Conservation (phyloP, 345 rosid species). For the Arabidopsis arenosa region DNA sequence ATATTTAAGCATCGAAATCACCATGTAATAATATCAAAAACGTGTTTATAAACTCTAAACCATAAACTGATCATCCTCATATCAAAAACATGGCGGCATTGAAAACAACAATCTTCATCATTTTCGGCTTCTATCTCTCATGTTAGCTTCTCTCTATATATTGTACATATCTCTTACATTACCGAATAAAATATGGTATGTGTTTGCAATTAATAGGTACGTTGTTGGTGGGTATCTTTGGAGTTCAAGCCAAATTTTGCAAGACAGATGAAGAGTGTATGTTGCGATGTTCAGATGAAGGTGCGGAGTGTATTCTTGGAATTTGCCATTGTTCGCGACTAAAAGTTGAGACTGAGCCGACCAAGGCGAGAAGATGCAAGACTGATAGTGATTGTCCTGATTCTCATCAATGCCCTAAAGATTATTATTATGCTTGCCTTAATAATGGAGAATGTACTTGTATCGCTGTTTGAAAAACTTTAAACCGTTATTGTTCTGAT, state of each 20-base stretch:
- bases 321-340: not conserved
- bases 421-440: constrained; percentile 26
- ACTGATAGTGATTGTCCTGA: constrained; percentile 23
- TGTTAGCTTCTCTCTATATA: not conserved
- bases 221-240: not conserved
- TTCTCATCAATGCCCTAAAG: constrained; percentile 23
- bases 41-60: constrained; percentile 1
- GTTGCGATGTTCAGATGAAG: not conserved
- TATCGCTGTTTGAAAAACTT: not conserved
- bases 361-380: not conserved
- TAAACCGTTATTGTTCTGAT: no score
- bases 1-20: constrained; percentile 3
- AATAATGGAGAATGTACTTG: constrained; percentile 32
- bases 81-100: constrained; percentile 13
- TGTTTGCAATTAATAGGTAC: constrained; percentile 10
- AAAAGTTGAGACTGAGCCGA: not conserved
- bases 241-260: not conserved
- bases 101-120: not conserved
- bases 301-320: not conserved
- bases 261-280: not conserved
- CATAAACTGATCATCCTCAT: constrained; percentile 12
- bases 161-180: not conserved
- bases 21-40: not conserved
- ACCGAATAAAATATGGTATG: not conserved
- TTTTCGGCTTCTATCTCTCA: not conserved